Conservation (phyloP, 305 asterid species). For the Solanum chacoense region DNA sequence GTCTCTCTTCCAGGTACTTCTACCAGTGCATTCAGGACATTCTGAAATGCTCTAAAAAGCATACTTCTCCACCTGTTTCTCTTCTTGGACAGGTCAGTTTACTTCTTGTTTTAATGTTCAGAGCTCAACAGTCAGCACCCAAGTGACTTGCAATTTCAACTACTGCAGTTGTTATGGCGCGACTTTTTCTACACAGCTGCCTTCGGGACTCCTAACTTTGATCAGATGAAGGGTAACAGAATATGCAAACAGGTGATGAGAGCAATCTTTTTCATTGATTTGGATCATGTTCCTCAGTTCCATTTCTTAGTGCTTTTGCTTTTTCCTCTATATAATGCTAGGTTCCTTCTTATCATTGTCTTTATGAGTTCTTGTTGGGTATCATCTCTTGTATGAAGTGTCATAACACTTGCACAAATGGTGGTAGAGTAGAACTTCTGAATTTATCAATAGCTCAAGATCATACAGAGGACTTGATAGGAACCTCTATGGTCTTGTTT, state of each 20-base stretch:
- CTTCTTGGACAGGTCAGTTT: constrained; percentile 83
- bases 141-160: constrained; percentile 14
- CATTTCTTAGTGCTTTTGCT: neutral
- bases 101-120: neutral
- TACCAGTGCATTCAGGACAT: constrained; percentile 83
- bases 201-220: constrained; percentile 78
- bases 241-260: constrained; percentile 83
- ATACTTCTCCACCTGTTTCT: constrained; percentile 93
- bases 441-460: neutral
- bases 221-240: constrained; percentile 63
- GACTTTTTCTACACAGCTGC: constrained; percentile 87
- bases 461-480: neutral
- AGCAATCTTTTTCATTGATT: neutral
- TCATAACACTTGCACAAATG: neutral
- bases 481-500: neutral
- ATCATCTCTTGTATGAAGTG: neutral
- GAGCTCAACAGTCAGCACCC: neutral
- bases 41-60: constrained; percentile 46
- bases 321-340: neutral
- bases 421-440: neutral
- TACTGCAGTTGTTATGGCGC: constrained; percentile 76
- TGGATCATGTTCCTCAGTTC: neutral
- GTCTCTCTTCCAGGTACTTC: constrained; percentile 90
- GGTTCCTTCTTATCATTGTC: neutral
- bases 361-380: neutral